These are phyloP conservation scores for Salix dunnii DNA, from an alignment of 345 rosid genomes.

Conservation along the genomic window DNA sequence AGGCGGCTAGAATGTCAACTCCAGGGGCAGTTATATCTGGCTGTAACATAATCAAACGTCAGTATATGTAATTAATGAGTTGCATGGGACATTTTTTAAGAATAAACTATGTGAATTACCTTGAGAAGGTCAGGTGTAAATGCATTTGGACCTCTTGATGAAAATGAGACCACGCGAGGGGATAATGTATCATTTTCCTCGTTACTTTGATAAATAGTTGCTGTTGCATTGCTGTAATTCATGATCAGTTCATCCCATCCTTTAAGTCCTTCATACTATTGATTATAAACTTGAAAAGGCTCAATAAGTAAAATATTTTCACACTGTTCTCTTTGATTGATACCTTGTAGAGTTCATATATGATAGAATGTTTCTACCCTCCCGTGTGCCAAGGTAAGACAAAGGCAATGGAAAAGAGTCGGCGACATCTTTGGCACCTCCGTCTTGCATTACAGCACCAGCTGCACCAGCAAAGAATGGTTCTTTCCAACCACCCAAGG, in stretches of 20 bases:
- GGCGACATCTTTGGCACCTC: background rate
- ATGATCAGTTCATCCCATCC: no score
- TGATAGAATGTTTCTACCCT: background rate
- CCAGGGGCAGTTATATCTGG: slow-evolving; percentile 63
- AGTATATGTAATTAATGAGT: no score
- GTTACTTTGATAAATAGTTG: slow-evolving; percentile 21
- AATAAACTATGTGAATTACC: slow-evolving; percentile 18
- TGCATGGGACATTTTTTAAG: background rate
- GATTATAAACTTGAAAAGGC: no score
- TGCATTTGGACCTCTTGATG: slow-evolving; percentile 55
- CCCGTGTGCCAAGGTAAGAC: slow-evolving; percentile 5
- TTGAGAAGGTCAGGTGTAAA: slow-evolving; percentile 45
- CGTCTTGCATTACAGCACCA: slow-evolving; percentile 20
- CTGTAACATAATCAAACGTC: slow-evolving; percentile 15
- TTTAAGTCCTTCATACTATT: no score
- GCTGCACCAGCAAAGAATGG: slow-evolving; percentile 30
- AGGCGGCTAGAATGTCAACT: slow-evolving; percentile 53
- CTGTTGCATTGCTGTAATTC: slow-evolving; percentile 27
- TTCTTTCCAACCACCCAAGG: background rate
- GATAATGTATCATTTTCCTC: slow-evolving; percentile 14
- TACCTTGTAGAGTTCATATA: slow-evolving; percentile 25
- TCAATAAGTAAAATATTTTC: no score
- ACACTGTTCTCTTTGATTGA: no score
- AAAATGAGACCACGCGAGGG: slow-evolving; percentile 37
- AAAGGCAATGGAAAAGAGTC: slow-evolving; percentile 21